phyloP scores from a whole-genome alignment of 2,329 filamentous ascomycete species.

The Pyrenochaeta sp. region DNA sequence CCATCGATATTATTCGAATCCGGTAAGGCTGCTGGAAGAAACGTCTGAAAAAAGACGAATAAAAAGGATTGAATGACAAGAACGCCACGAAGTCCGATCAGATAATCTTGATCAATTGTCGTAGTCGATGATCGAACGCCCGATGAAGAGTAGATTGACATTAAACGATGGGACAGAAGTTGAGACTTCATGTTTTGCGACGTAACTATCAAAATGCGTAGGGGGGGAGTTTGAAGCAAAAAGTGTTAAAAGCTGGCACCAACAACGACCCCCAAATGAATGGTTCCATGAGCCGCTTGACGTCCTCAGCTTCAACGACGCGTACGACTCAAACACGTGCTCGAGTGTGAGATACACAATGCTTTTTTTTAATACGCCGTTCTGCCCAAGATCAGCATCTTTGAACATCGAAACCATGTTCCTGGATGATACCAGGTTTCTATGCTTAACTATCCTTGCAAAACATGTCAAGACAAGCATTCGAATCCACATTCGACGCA shows the following conservation, averaged over 20 bases:
- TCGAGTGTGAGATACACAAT: constrained; percentile 6
- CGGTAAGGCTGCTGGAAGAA: constrained; percentile 53
- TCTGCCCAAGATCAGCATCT: constrained; percentile 28
- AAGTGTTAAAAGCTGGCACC: neutral
- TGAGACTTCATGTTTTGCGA: constrained; percentile 29
- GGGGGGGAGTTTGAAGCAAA: neutral
- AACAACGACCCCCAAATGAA: neutral
- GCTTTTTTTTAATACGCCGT: constrained; percentile 13
- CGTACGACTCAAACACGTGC: constrained; percentile 9
- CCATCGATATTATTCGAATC: constrained; percentile 48
- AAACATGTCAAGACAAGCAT: constrained; percentile 1
- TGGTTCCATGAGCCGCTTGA: neutral
- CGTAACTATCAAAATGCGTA: neutral
- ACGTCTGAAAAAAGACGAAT: constrained; percentile 57
- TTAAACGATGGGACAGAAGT: constrained; percentile 20
- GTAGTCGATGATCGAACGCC: constrained; percentile 13
- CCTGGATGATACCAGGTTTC: neutral
- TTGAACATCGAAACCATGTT: constrained; percentile 10
- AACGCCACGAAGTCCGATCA: constrained; percentile 56
- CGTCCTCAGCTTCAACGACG: constrained; percentile 1
- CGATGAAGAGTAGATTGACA: constrained; percentile 19
- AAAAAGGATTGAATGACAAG: constrained; percentile 55
- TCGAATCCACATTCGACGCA: neutral
- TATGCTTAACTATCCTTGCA: constrained; percentile 1
- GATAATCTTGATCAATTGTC: constrained; percentile 43